Evolutionary conservation across 140 eudicot species (phyloP), one percentile per base, ranked within the genome.

Genomic region (Cichorium intybus): DNA sequence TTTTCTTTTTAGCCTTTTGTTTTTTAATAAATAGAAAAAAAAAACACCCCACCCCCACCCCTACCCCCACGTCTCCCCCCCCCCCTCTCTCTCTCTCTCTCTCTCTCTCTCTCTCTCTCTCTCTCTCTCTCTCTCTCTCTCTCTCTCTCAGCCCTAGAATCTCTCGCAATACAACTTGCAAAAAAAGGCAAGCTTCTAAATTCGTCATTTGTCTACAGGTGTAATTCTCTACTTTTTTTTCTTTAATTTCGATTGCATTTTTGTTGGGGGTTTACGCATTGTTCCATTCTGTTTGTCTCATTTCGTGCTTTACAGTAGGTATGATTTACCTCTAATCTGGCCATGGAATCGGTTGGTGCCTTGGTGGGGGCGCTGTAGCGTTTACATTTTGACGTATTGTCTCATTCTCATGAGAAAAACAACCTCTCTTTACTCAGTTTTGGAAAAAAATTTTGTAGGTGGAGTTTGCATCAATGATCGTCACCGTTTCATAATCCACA

Each of bases 151-250:
- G n/a, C n/a, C n/a, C n/a, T n/a, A n/a, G n/a, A n/a, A n/a, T n/a
- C n/a, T n/a, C n/a, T n/a, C n/a, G n/a, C n/a, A n/a, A n/a, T n/a
- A n/a, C n/a, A n/a, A n/a, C n/a, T n/a, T n/a, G n/a, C n/a, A n/a
- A n/a, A n/a, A n/a, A n/a, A n/a, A n/a, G 45, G 63, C 10, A 16
- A 29, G 24, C 63, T 31, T 31, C 63, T 18, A 57, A 4, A 39
- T 64, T 33, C 72, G 16, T 73, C 24, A 7, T 14, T 14, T 63
- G n/a, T 23, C 54, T 60, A 16, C 71, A 54, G 71, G 66, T 55
- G 63, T 41, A 14, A 6, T 46, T 53, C 29, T 10, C 41, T 29
- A 29, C 34, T 68, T 54, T 16, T 21, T 67, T 39, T 39, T 4
- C 53, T 21, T 70, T 1, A 20, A 55, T 35, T n/a, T 24, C 39